Evolutionary conservation across 192 early-diverging fungal genomes (phyloP), one percentile per base, ranked within the genome.

Genomic region (Podila clonocystis): DNA sequence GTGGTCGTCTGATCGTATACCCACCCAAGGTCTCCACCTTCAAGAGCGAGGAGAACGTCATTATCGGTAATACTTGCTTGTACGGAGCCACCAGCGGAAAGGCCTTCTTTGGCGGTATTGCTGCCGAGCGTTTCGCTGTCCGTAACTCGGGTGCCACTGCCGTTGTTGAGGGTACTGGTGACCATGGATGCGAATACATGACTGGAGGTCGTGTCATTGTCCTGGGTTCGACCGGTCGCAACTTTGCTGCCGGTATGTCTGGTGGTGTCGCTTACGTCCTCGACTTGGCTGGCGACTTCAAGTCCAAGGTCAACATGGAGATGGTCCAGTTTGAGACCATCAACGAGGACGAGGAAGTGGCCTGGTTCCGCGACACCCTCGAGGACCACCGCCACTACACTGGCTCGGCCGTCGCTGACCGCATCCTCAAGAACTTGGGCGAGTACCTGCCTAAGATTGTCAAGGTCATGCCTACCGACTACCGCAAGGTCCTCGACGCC

Each of bases 111-210:
- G 82, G 90, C 74, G 98, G 98, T 77, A 89, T 98, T 70, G 97
- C 97, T 62, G 97, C 97, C 19, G 98, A 99, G 85, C 94, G 98
- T 72, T 99, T 99, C 87, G 93, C 93, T 66, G 98, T 99, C 64
- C 92, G 98, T 83, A 99, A 99, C 86, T 97, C 96, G n/a, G 98
- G 98, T 67, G 98, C 97, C 26, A 87, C 88, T 58, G 96, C 96
- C 50, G 97, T 99, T 8, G 93, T 96, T 41, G 98, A 99, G 84
- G 98, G 98, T 69, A 91, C 93, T 30, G 98, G 98, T 74, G 98
- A 99, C 88, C 98, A 99, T 83, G 98, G 97, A 63, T 98, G 97
- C 85, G 98, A 99, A 89, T 99, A 99, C 89, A 99, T 99, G 98
- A 99, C 98, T 9, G 98, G 98, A 57, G 98, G 98, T 57, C 89